A percentile compares a stretch with the other conserved stretches of the same genome.
phyloP scores from a whole-genome alignment of 495 filamentous ascomycete species.

The Cryomyces minteri region DNA sequence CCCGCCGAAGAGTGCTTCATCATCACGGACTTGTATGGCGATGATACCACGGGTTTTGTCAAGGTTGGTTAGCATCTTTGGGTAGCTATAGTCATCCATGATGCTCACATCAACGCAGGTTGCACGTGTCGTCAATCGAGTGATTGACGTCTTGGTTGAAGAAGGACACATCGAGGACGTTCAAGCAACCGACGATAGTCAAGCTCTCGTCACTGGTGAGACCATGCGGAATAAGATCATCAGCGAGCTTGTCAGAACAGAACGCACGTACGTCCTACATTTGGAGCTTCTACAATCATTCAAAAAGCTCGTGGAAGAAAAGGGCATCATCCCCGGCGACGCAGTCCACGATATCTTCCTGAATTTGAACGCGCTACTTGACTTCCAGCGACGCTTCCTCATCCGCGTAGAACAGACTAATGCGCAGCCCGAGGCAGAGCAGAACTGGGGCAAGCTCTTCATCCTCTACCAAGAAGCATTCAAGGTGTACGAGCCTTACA shows the following conservation, averaged over 20 bases:
- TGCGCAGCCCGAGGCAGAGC: slow-evolving; percentile 50
- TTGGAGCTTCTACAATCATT: slow-evolving; percentile 84
- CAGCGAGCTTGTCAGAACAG: slow-evolving; percentile 77
- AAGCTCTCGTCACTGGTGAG: no score
- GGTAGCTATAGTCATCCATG: neutral
- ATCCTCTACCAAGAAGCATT: slow-evolving; percentile 63
- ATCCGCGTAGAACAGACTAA: slow-evolving; percentile 95
- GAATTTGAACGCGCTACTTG: slow-evolving; percentile 82
- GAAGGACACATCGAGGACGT: slow-evolving; percentile 32
- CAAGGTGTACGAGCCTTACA: slow-evolving; percentile 84
- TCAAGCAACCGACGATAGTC: neutral
- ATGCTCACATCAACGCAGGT: slow-evolving; percentile 31
- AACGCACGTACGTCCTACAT: slow-evolving; percentile 97
- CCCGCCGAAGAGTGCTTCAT: slow-evolving; percentile 72
- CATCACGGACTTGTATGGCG: slow-evolving; percentile 76
- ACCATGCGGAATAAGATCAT: slow-evolving; percentile 72
- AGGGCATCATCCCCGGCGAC: slow-evolving; percentile 75
- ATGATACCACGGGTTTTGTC: slow-evolving; percentile 92
- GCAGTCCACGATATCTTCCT: slow-evolving; percentile 87
- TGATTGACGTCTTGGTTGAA: slow-evolving; percentile 68
- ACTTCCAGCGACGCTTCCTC: slow-evolving; percentile 86
- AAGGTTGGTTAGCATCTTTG: slow-evolving; percentile 38
- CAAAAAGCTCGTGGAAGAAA: slow-evolving; percentile 77
- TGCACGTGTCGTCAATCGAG: slow-evolving; percentile 65
- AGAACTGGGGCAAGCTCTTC: slow-evolving; percentile 87